Base-by-base conservation (phyloP, 371 early-diverging fungal genomes). In the Mortierella sp. region DNA sequence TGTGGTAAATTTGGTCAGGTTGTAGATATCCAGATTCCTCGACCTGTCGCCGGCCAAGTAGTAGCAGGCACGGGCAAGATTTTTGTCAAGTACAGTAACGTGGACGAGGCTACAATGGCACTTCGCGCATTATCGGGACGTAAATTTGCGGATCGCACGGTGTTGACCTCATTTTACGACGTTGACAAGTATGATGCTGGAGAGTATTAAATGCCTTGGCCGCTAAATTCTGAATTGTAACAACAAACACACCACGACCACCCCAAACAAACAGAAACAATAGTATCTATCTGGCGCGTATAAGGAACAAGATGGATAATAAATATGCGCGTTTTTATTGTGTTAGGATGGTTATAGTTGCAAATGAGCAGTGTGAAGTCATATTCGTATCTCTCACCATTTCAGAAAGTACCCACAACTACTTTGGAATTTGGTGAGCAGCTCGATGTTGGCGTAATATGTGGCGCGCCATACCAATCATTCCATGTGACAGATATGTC, bases 141-240 rank as follows among this genome's bases (percentile, higher is more conserved):
- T 49, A 94, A 93, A 85, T 99, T 98, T 85, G 93, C 93, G 42
- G 96, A 96, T 42, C 88, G 98, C 54, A 97, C 97, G 0, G 98
- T 98, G 22, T 85, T 99, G 35, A 93, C 97, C 3, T 90, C 95
- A 8, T 98, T 93, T 80, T 89, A 92, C 64, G 85, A 92, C 32
- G 91, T 93, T 61, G 90, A 90, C 6, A 89, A 88, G 64, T 94
- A 90, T 76, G 72, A 83, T 31, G 83, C 82, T 68, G 84, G 87
- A 45, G 89, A 89, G 74, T 93, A 89, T 82, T 93, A 89, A 53
- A 83, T 22, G 32, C 13, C 1, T 8, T 15, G 31, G 22, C 17
- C n/a, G 45, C 47, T 13, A 17, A 34, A 62, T 7, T 23, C 13
- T 6, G 35, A 53, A 58, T 53, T 37, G 61, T 47, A 68, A 53